A percentile compares a stretch with the other conserved stretches of the same genome.
These are phyloP conservation scores for Mimosa bimucronata DNA, from an alignment of 306 rosid genomes.

Conservation along the genomic window DNA sequence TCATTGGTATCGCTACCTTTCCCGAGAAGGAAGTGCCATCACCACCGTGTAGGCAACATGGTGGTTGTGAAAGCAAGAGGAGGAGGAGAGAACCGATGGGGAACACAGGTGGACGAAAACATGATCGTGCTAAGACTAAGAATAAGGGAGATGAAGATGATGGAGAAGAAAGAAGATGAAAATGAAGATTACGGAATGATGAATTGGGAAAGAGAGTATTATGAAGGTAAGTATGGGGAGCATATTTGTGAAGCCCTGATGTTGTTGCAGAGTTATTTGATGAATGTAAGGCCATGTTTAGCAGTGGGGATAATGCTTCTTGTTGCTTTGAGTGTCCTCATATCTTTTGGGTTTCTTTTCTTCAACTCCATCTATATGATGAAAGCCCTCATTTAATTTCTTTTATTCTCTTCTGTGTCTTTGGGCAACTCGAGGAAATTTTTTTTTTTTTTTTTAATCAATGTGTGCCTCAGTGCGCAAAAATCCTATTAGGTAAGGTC, in stretches of 20 bases:
- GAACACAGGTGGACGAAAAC: conserved; percentile 39
- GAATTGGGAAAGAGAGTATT: conserved; percentile 43
- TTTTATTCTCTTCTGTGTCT: background rate
- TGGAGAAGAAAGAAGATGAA: too few species aligned
- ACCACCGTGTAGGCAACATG: background rate
- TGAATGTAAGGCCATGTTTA: conserved; percentile 4
- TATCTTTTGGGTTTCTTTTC: background rate
- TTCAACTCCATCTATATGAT: conserved; percentile 19
- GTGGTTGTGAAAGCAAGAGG: background rate
- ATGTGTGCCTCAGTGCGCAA: too few species aligned
- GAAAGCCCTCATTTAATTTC: background rate
- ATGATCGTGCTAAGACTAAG: conserved; percentile 45
- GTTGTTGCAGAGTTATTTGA: conserved; percentile 33
- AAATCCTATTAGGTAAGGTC: too few species aligned
- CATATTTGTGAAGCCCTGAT: conserved; percentile 32
- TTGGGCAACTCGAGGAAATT: too few species aligned
- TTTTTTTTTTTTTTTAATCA: too few species aligned
- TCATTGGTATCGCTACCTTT: background rate
- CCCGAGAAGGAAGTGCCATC: background rate
- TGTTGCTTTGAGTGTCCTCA: conserved; percentile 1
- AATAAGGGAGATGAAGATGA: too few species aligned
- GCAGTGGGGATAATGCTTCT: conserved; percentile 30
- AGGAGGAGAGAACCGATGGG: background rate
- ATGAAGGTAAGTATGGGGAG: conserved; percentile 4
- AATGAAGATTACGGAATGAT: background rate